Percentiles rank a stretch among this genome's conserved stretches.
These are phyloP conservation scores for Neospermospora avenae DNA, from an alignment of 2,329 filamentous ascomycete species.

Conservation along the genomic window DNA sequence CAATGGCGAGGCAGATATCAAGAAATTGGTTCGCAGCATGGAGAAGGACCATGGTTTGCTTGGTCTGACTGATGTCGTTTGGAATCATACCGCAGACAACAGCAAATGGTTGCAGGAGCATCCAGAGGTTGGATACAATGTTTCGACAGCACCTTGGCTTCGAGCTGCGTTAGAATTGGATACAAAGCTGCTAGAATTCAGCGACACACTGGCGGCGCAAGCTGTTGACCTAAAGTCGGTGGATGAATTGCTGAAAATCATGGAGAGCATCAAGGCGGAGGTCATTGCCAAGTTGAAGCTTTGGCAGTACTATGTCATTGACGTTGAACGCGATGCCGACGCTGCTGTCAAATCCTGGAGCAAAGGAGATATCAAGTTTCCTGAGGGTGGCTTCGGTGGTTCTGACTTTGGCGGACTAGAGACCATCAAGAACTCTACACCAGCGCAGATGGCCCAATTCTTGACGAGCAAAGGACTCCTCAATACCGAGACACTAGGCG, in stretches of 20 bases:
- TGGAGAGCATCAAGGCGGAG: conserved; percentile 78
- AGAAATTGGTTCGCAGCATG: conserved; percentile 73
- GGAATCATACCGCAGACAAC: conserved; percentile 97
- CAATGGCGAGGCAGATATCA: conserved; percentile 77
- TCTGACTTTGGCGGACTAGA: conserved; percentile 48
- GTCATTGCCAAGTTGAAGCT: conserved; percentile 75
- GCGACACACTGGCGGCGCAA: conserved; percentile 58
- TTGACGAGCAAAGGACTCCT: conserved; percentile 63
- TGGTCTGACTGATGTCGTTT: conserved; percentile 91
- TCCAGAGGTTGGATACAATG: conserved; percentile 92
- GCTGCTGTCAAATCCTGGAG: conserved; percentile 71
- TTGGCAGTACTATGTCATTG: conserved; percentile 90
- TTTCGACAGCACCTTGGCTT: conserved; percentile 80
- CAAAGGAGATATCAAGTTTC: conserved; percentile 52
- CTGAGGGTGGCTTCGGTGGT: conserved; percentile 49
- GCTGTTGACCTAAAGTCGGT: conserved; percentile 67
- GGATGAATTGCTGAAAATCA: conserved; percentile 75
- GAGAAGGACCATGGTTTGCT: conserved; percentile 81
- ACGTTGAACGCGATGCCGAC: conserved; percentile 70
- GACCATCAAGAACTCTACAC: conserved; percentile 49
- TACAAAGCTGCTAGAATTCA: conserved; percentile 64
- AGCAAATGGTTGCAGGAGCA: conserved; percentile 92
- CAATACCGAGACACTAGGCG: conserved; percentile 72
- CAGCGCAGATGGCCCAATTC: conserved; percentile 55
- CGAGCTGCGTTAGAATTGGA: conserved; percentile 76